phyloP scores from a whole-genome alignment of 2,329 filamentous ascomycete genomes.

The Hypoxylon sp. region DNA sequence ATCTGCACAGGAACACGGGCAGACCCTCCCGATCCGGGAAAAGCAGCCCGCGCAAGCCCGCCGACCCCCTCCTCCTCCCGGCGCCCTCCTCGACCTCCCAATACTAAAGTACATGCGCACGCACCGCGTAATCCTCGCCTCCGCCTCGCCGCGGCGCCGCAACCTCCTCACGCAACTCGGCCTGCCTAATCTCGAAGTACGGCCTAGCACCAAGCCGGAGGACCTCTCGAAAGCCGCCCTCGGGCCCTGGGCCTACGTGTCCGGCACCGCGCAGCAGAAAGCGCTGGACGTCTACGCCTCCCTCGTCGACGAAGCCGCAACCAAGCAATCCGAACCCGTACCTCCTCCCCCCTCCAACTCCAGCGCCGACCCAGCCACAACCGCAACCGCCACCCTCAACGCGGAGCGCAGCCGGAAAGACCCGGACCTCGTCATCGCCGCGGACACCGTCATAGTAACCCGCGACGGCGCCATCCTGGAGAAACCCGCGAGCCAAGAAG shows the following conservation, averaged over 20 bases:
- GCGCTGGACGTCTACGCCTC: constrained; percentile 77
- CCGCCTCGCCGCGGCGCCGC: constrained; percentile 86
- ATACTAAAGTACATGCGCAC: constrained; percentile 81
- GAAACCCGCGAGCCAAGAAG: constrained; percentile 83
- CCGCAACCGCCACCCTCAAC: constrained; percentile 3
- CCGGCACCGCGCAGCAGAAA: constrained; percentile 88
- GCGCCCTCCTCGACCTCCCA: constrained; percentile 80
- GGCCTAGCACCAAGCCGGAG: constrained; percentile 87
- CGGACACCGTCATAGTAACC: constrained; percentile 90
- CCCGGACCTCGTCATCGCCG: constrained; percentile 87
- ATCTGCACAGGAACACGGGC: constrained; percentile 57
- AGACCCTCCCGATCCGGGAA: constrained; percentile 43
- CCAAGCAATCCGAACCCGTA: constrained; percentile 49
- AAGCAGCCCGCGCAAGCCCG: constrained; percentile 13
- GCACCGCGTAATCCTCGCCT: constrained; percentile 90
- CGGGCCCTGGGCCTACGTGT: constrained; percentile 90
- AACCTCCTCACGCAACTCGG: constrained; percentile 88
- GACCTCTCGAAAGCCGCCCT: constrained; percentile 82
- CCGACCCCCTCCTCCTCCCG: constrained; percentile 43
- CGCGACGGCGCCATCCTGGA: constrained; percentile 84
- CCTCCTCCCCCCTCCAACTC: constrained; percentile 42
- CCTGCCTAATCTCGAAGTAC: constrained; percentile 84
- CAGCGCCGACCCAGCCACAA: constrained; percentile 1
- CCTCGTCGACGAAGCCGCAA: constrained; percentile 58
- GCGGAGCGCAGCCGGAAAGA: constrained; percentile 64